Evolutionary conservation across 164 flowering plant species (phyloP).

Genomic region (Brasenia schreberi): DNA sequence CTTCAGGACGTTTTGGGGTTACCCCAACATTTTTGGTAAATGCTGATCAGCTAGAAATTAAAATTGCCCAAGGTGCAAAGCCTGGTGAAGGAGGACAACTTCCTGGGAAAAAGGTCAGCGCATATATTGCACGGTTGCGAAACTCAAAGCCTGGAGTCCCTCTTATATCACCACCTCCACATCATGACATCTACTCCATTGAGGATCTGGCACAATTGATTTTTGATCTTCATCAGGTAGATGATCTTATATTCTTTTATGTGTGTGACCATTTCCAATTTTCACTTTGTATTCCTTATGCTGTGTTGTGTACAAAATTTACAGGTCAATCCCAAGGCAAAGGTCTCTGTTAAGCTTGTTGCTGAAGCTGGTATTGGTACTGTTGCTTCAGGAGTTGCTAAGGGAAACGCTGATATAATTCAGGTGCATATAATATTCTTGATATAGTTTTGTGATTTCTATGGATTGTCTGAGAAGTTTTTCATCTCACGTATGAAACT

Average conservation of each 20-base stretch:
- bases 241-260: background rate
- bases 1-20: slow-evolving; percentile 99
- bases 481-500: too few relatives aligned
- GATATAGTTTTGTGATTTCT: too few relatives aligned
- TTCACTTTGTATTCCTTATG: too few relatives aligned
- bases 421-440: slow-evolving; percentile 41
- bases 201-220: slow-evolving; percentile 99
- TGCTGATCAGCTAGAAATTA: slow-evolving; percentile 95
- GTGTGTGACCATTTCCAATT: too few relatives aligned
- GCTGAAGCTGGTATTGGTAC: slow-evolving; percentile 99
- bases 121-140: slow-evolving; percentile 92
- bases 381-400: slow-evolving; percentile 99
- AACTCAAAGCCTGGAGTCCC: slow-evolving; percentile 99
- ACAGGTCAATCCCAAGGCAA: slow-evolving; percentile 95
- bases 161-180: slow-evolving; percentile 99
- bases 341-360: slow-evolving; percentile 98
- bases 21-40: slow-evolving; percentile 96
- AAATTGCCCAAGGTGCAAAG: slow-evolving; percentile 99
- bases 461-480: too few relatives aligned
- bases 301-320: background rate
- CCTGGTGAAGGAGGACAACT: slow-evolving; percentile 99
- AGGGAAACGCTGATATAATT: slow-evolving; percentile 96
- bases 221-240: slow-evolving; percentile 97
- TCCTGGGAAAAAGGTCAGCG: slow-evolving; percentile 99
- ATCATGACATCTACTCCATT: slow-evolving; percentile 97